These are phyloP conservation scores for Pichia sp. DNA, from an alignment of 1,139 yeast species.

Conservation along the genomic window DNA sequence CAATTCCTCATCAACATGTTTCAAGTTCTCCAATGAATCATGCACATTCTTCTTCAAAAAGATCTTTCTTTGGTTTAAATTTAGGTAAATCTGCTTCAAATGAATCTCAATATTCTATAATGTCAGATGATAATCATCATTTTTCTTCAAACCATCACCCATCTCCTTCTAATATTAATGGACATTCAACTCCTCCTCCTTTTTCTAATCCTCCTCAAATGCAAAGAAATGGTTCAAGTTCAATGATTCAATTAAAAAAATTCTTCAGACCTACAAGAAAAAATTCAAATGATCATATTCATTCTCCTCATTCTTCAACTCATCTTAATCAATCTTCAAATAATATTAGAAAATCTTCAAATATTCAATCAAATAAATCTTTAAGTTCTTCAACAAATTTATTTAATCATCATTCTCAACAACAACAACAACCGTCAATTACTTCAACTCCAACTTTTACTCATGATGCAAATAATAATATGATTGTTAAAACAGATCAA, in stretches of 20 bases:
- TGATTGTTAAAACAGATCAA: conserved; percentile 33
- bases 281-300: conserved; percentile 16
- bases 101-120: conserved; percentile 23
- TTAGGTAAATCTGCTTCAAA: conserved; percentile 28
- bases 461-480: conserved; percentile 33
- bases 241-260: conserved; percentile 35
- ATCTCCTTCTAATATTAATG: conserved; percentile 4
- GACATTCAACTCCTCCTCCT: background rate
- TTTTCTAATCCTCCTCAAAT: conserved; percentile 12
- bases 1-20: background rate
- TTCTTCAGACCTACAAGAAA: conserved; percentile 33
- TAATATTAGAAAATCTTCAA: background rate
- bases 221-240: conserved; percentile 34
- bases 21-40: conserved; percentile 11
- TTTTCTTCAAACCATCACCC: conserved; percentile 10
- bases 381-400: background rate
- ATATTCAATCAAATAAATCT: background rate
- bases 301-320: background rate
- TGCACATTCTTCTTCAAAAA: conserved; percentile 18
- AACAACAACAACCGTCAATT: background rate
- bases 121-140: conserved; percentile 25
- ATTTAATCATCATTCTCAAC: no score
- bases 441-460: conserved; percentile 32
- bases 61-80: conserved; percentile 28
- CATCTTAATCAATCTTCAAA: background rate